These are phyloP conservation scores for Trichomonascaceae sp. DNA, from an alignment of 1,139 yeast genomes.

Conservation along the genomic window DNA sequence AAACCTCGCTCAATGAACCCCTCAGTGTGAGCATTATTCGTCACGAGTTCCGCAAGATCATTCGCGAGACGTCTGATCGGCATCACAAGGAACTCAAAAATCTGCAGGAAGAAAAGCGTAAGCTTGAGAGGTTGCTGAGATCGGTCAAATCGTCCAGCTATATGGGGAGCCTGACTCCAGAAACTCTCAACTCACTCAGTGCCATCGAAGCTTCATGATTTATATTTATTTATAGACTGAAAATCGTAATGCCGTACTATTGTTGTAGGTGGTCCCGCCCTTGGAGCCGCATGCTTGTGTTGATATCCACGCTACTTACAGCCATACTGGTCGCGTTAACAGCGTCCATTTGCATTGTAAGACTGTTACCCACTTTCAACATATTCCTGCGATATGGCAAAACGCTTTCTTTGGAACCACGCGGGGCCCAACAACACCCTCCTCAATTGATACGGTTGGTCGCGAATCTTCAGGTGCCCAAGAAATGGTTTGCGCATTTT, in stretches of 20 bases:
- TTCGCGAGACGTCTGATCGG: constrained; percentile 47
- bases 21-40: constrained; percentile 33
- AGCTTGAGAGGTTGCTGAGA: constrained; percentile 32
- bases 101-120: constrained; percentile 42
- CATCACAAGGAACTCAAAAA: constrained; percentile 46
- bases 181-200: constrained; percentile 10
- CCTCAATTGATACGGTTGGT: constrained; percentile 9
- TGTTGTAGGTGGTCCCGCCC: too few relatives aligned
- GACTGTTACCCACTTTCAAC: constrained; percentile 13
- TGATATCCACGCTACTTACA: too few relatives aligned
- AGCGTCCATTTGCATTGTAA: too few relatives aligned
- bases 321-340: too few relatives aligned
- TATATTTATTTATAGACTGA: too few relatives aligned
- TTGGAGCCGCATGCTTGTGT: too few relatives aligned
- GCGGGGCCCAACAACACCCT: not conserved
- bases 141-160: constrained; percentile 15
- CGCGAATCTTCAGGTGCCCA: constrained; percentile 30
- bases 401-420: constrained; percentile 6
- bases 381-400: constrained; percentile 18
- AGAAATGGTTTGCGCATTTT: constrained; percentile 34
- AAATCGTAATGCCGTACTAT: too few relatives aligned
- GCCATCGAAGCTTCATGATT: constrained; percentile 4
- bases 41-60: constrained; percentile 58
- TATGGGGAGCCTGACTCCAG: constrained; percentile 12
- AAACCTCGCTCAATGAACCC: constrained; percentile 8